phyloP scores from a whole-genome alignment of 768 basidiomycete species.

The Phlegmacium glaucopus region DNA sequence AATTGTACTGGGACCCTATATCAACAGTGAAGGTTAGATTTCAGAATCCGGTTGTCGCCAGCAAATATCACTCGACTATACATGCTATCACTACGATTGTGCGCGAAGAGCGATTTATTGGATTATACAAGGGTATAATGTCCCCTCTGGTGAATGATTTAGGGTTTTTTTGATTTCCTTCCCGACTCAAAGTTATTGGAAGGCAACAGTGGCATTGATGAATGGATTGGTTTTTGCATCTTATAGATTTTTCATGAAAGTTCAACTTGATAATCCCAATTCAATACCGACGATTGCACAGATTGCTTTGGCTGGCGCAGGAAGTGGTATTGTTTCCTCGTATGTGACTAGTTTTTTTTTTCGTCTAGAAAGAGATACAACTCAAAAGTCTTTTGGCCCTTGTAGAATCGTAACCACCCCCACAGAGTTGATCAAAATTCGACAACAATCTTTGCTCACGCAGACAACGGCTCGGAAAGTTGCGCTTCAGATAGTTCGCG shows the following conservation, averaged over 20 bases:
- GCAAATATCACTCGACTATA: constrained; percentile 59
- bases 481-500: constrained; percentile 47
- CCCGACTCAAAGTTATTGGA: background rate
- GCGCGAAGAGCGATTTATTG: constrained; percentile 62
- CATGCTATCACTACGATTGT: constrained; percentile 66
- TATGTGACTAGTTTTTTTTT: constrained; percentile 41
- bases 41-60: constrained; percentile 58
- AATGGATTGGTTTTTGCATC: constrained; percentile 87
- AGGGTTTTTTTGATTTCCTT: no score
- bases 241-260: constrained; percentile 74
- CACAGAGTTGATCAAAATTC: constrained; percentile 86
- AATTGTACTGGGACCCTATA: background rate
- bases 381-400: background rate
- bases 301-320: constrained; percentile 74
- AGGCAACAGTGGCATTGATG: constrained; percentile 71
- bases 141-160: constrained; percentile 64
- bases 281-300: constrained; percentile 64
- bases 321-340: constrained; percentile 79
- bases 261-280: constrained; percentile 48
- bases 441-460: constrained; percentile 59
- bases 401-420: constrained; percentile 74
- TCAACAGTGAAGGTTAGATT: constrained; percentile 74
- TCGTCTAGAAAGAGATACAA: no score
- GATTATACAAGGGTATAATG: constrained; percentile 72
- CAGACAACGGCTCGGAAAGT: constrained; percentile 49